Base-by-base conservation (phyloP, 176 grass and related monocot species). In the Hordeum marinum region DNA sequence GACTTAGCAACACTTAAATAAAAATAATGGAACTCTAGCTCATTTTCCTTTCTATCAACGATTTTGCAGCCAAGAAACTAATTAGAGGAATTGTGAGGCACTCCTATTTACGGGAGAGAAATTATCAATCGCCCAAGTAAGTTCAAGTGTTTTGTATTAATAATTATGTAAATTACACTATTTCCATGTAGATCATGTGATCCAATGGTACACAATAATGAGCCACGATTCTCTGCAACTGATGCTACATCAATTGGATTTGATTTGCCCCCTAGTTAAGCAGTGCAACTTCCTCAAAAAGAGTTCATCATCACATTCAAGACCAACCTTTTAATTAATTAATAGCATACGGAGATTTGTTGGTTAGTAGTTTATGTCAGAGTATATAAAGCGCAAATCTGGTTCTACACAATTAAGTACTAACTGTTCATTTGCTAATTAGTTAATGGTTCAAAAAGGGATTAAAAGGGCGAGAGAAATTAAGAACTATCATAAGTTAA, bases 241-340 rank as follows among this genome's bases (percentile, higher is more conserved):
- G 35, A 72, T 65, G 68, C 66, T 72, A 84, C 59, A 80, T 89
- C 42, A 72, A 79, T 24, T 58, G 6, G 63, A 72, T 84, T 84
- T 79, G 31, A 9, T 63, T 74, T 72, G 4, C 21, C 41, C 41
- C 57, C 17, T 79, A 32, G 52, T 72, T 79, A 83, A 63, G 37
- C 3, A 25, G 10, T 43, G 20, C 32, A 34, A 4, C n/a, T 52
- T 76, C n/a, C 12, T 71, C n/a, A 50, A 63, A 34, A 74, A 55
- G 43, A 58, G 24, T 15, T 17, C 54, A 62, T 63, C 75, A 14
- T 71, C 50, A 40, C 70, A 83, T 62, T 88, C 15, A 70, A 61
- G 24, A 59, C 39, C 6, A 42, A 39, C n/a, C 27, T 37, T 7
- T 70, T 46, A 42, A 11, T 57, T 18, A 63, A 9, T 39, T 57